Percentiles rank a stretch among this genome's conserved stretches.
These are phyloP conservation scores for Hymenotorrendiella dingleyae DNA, from an alignment of 2,329 filamentous ascomycete species.

Conservation along the genomic window DNA sequence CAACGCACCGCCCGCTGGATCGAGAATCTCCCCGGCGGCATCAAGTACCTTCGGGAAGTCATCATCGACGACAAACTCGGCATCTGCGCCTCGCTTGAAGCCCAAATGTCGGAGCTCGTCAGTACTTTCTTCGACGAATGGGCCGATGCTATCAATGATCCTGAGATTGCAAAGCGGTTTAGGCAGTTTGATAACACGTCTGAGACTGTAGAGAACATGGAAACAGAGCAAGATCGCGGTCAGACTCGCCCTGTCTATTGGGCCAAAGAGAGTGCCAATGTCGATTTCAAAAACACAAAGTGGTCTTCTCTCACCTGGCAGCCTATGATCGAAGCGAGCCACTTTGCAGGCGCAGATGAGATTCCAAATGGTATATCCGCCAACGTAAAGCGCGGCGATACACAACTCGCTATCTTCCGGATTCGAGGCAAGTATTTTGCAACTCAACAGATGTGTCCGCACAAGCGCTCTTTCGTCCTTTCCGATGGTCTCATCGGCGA, in stretches of 20 bases:
- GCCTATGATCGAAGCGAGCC: conserved; percentile 63
- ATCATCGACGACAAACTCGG: conserved; percentile 81
- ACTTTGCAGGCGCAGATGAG: conserved; percentile 61
- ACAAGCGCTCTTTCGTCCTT: conserved; percentile 85
- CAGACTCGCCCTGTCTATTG: conserved; percentile 73
- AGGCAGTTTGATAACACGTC: conserved; percentile 77
- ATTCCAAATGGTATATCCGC: conserved; percentile 67
- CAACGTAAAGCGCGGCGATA: conserved; percentile 79
- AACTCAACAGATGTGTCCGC: conserved; percentile 91
- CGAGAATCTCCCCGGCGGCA: conserved; percentile 75
- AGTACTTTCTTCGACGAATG: conserved; percentile 86
- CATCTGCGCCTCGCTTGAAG: conserved; percentile 76
- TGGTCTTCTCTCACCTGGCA: conserved; percentile 71
- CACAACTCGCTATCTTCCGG: conserved; percentile 82
- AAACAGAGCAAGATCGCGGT: conserved; percentile 64
- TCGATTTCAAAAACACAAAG: conserved; percentile 66
- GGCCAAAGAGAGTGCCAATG: conserved; percentile 59
- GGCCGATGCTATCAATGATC: conserved; percentile 72
- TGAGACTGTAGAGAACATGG: conserved; percentile 64
- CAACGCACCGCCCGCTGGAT: conserved; percentile 87
- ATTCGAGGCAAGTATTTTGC: conserved; percentile 76
- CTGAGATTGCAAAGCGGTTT: conserved; percentile 64
- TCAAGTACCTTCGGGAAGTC: conserved; percentile 76
- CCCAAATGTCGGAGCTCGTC: conserved; percentile 82
- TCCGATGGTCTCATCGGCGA: conserved; percentile 74